These are phyloP conservation scores for Sechiopsis laciniata DNA, from an alignment of 306 rosid genomes.

Conservation along the genomic window DNA sequence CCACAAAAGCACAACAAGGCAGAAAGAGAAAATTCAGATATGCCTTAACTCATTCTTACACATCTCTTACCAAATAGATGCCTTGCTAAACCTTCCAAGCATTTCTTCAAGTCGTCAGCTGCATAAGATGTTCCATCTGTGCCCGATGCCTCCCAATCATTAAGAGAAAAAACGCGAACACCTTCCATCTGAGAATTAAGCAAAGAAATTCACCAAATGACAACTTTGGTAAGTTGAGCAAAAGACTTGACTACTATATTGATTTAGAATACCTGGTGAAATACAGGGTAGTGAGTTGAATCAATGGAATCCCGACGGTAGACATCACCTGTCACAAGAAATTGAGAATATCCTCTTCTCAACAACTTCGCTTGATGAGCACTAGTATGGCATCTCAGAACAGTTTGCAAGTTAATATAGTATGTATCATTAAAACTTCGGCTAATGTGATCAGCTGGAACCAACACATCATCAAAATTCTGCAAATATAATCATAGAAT, in stretches of 20 bases:
- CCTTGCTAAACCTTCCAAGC: conserved; percentile 94
- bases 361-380: conserved; percentile 91
- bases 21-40: neutral
- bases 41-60: neutral
- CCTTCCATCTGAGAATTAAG: conserved; percentile 78
- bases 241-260: neutral
- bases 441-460: conserved; percentile 89
- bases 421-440: conserved; percentile 94
- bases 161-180: conserved; percentile 69
- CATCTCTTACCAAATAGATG: conserved; percentile 72
- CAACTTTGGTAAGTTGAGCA: conserved; percentile 25
- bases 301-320: conserved; percentile 97
- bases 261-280: conserved; percentile 66
- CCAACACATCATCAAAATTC: conserved; percentile 99
- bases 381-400: conserved; percentile 95
- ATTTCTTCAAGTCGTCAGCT: conserved; percentile 77
- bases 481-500: conserved; percentile 28
- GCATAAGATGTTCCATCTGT: conserved; percentile 70
- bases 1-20: neutral
- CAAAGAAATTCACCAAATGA: conserved; percentile 19
- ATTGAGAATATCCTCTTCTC: conserved; percentile 72
- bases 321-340: conserved; percentile 98
- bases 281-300: conserved; percentile 93
- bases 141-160: conserved; percentile 71
- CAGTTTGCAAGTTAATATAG: conserved; percentile 67